Conservation (phyloP, 371 early-diverging fungal genomes). For the Blastocladiella emersonii region DNA sequence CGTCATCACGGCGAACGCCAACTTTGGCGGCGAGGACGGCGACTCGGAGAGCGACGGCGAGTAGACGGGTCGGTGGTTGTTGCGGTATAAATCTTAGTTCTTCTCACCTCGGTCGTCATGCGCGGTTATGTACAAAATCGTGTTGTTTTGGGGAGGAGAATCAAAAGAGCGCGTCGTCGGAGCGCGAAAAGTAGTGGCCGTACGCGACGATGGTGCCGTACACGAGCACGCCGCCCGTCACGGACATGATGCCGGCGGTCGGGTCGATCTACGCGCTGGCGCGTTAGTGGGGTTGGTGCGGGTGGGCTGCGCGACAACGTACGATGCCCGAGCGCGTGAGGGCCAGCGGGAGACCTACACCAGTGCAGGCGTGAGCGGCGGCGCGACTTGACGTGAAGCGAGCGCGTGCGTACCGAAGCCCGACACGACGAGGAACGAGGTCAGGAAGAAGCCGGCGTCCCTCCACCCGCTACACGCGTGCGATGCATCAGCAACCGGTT, state of each 20-base stretch:
- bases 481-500: too few species aligned
- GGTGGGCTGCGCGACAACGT: too few species aligned
- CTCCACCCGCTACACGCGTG: not conserved
- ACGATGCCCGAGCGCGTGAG: not conserved
- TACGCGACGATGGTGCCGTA: not conserved
- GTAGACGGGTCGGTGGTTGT: not conserved
- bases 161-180: not conserved
- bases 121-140: too few species aligned
- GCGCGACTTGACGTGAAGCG: not conserved
- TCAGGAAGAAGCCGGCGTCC: slow-evolving; percentile 1
- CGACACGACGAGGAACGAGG: slow-evolving; percentile 2
- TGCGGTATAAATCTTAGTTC: too few species aligned
- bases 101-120: too few species aligned
- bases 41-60: slow-evolving; percentile 1
- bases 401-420: not conserved
- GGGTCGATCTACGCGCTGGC: not conserved
- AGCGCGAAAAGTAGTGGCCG: not conserved
- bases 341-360: not conserved
- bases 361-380: not conserved
- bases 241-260: not conserved
- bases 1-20: slow-evolving; percentile 10
- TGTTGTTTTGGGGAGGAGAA: too few species aligned
- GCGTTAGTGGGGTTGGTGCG: not conserved
- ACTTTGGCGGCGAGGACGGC: not conserved
- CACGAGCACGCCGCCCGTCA: not conserved